Conservation (phyloP, 192 early-diverging fungal species). For the Rhizoclosmatium globosum region DNA sequence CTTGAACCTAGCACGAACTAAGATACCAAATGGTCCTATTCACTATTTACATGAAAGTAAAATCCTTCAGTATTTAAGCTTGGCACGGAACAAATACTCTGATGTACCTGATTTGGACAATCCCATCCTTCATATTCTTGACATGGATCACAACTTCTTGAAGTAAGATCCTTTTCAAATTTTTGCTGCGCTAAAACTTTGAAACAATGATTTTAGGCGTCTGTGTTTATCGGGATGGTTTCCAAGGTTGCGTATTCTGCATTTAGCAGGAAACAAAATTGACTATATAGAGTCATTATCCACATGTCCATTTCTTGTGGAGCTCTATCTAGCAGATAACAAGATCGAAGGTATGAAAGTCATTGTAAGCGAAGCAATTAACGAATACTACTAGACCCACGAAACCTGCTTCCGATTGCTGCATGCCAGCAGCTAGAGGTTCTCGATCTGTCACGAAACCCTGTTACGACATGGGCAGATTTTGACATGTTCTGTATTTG, state of each 20-base stretch:
- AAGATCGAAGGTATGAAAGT: constrained; percentile 33
- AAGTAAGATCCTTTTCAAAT: neutral
- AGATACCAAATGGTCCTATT: constrained; percentile 13
- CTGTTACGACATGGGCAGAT: constrained; percentile 20
- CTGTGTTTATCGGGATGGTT: constrained; percentile 27
- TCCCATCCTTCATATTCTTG: constrained; percentile 13
- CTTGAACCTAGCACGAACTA: constrained; percentile 31
- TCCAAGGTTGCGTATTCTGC: constrained; percentile 34
- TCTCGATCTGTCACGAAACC: constrained; percentile 25
- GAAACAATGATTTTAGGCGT: neutral
- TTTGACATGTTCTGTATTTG: constrained; percentile 22
- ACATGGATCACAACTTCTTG: constrained; percentile 36
- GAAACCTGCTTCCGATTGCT: constrained; percentile 23
- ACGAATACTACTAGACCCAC: constrained; percentile 1
- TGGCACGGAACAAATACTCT: constrained; percentile 36
- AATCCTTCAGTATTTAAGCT: constrained; percentile 36
- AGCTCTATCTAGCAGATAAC: constrained; percentile 37
- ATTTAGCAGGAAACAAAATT: constrained; percentile 34
- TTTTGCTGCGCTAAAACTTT: neutral
- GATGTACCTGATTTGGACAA: constrained; percentile 34
- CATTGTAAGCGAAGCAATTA: neutral
- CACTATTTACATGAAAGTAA: constrained; percentile 5
- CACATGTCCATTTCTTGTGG: constrained; percentile 34
- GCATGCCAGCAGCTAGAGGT: constrained; percentile 26
- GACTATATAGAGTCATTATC: constrained; percentile 36